Evolutionary conservation across 208 protist species (phyloP).

Genomic region (Acanthamoeba sp.): DNA sequence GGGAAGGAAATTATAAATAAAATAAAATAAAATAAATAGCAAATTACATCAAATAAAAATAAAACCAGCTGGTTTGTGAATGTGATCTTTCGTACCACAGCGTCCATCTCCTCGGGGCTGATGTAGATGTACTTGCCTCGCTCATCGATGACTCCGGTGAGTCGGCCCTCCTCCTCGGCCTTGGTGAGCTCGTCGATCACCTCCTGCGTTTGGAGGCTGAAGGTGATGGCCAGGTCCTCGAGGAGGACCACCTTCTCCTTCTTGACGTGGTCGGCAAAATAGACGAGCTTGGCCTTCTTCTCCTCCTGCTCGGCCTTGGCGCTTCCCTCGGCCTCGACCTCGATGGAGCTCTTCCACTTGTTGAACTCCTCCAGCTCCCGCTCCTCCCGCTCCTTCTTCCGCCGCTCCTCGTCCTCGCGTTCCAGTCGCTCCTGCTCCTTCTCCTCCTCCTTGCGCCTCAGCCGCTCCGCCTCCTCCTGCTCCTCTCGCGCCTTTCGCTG

Average conservation of each 20-base stretch:
- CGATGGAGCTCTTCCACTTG: constrained; percentile 15
- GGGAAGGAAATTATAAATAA: constrained; percentile 25
- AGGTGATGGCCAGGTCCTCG: constrained; percentile 16
- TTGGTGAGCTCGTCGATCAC: constrained; percentile 80
- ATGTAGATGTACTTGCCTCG: constrained; percentile 89
- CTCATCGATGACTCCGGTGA: constrained; percentile 88
- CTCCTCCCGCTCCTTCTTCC: constrained; percentile 1
- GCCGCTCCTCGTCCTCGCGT: constrained; percentile 26
- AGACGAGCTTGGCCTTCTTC: not conserved
- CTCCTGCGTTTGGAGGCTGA: constrained; percentile 47
- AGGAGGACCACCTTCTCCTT: constrained; percentile 21
- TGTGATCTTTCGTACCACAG: constrained; percentile 18
- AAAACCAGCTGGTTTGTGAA: not conserved
- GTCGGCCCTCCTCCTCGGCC: constrained; percentile 84
- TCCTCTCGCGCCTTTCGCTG: constrained; percentile 19
- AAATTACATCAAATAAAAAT: not conserved
- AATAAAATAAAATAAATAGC: too few relatives aligned
- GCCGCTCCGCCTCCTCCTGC: not conserved
- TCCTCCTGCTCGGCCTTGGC: constrained; percentile 26
- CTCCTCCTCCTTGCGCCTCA: not conserved
- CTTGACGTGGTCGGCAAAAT: constrained; percentile 17
- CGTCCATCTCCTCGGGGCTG: constrained; percentile 82
- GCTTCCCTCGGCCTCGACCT: not conserved
- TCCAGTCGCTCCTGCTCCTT: constrained; percentile 8
- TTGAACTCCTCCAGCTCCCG: constrained; percentile 27